A percentile compares a stretch with the other conserved stretches of the same genome.
Conservation (phyloP, 768 basidiomycete species). For the Phylloporus arenicola region DNA sequence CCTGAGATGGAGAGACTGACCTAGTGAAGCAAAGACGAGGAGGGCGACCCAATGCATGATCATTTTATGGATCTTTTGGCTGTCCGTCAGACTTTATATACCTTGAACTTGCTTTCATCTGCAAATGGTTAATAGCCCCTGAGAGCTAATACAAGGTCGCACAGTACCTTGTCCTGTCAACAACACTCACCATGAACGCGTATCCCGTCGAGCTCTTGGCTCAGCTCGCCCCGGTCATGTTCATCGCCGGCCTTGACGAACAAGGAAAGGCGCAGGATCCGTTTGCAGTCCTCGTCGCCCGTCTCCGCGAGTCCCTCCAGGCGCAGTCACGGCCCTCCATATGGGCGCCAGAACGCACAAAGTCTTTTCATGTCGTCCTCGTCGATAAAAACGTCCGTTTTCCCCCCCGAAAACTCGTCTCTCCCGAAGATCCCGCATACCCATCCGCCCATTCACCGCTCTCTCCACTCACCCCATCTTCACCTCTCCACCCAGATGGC, state of each 20-base stretch:
- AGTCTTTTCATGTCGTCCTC: conserved; percentile 75
- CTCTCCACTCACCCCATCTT: conserved; percentile 85
- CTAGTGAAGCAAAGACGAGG: conserved; percentile 16
- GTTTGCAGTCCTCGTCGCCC: conserved; percentile 51
- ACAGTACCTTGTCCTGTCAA: too few relatives aligned
- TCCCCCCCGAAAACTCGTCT: conserved; percentile 75
- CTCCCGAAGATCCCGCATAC: conserved; percentile 53
- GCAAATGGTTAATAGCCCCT: background rate
- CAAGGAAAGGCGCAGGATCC: conserved; percentile 44
- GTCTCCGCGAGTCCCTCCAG: conserved; percentile 67
- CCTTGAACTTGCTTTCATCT: background rate
- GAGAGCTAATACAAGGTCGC: too few relatives aligned
- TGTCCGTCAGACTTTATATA: background rate
- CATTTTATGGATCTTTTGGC: background rate
- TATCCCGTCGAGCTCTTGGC: conserved; percentile 85
- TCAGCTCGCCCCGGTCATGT: conserved; percentile 92
- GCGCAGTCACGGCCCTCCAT: conserved; percentile 58
- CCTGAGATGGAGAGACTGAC: conserved; percentile 5
- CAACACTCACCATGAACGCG: conserved; percentile 63
- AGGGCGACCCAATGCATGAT: conserved; percentile 22
- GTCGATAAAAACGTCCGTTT: conserved; percentile 83
- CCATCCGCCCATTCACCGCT: conserved; percentile 76
- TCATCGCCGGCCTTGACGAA: conserved; percentile 37
- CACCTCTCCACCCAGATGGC: conserved; percentile 91
- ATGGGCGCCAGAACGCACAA: conserved; percentile 68